These are phyloP conservation scores for Umbelopsis sp. DNA, from an alignment of 371 early-diverging fungal genomes.

Conservation along the genomic window DNA sequence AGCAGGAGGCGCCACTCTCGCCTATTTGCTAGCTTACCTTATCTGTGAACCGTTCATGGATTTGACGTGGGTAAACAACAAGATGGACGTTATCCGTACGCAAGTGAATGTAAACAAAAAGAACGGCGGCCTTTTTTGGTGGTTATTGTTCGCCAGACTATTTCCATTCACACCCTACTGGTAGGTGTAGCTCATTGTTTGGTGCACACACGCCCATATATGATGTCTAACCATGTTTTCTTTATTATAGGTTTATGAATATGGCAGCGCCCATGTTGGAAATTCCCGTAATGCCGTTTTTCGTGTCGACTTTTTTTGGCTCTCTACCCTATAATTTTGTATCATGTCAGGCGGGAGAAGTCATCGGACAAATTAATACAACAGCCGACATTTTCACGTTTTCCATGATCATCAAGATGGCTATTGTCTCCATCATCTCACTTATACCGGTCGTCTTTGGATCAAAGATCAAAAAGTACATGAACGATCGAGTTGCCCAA, in stretches of 20 bases:
- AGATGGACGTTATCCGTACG: slow-evolving; percentile 32
- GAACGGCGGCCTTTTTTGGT: slow-evolving; percentile 48
- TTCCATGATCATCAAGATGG: slow-evolving; percentile 41
- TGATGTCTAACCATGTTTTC: slow-evolving; percentile 14
- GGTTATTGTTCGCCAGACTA: slow-evolving; percentile 48
- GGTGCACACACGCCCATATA: not conserved
- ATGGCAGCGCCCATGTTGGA: slow-evolving; percentile 49
- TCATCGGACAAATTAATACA: slow-evolving; percentile 47
- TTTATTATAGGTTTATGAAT: slow-evolving; percentile 41
- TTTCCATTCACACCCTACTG: slow-evolving; percentile 59
- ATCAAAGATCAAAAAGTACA: not conserved
- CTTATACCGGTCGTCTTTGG: slow-evolving; percentile 54
- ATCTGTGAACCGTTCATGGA: slow-evolving; percentile 52
- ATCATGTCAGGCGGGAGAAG: slow-evolving; percentile 52
- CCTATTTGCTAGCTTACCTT: slow-evolving; percentile 42
- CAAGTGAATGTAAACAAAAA: slow-evolving; percentile 38
- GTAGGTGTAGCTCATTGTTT: slow-evolving; percentile 21
- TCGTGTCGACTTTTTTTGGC: slow-evolving; percentile 52
- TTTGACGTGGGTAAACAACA: slow-evolving; percentile 43
- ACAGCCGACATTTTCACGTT: slow-evolving; percentile 52
- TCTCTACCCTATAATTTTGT: slow-evolving; percentile 54
- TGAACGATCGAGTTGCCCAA: not conserved
- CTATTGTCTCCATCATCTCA: slow-evolving; percentile 47
- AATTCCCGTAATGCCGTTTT: slow-evolving; percentile 49
- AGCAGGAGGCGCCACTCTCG: slow-evolving; percentile 49